phyloP scores from a whole-genome alignment of 257 asterid species.

The Ballota nigra region DNA sequence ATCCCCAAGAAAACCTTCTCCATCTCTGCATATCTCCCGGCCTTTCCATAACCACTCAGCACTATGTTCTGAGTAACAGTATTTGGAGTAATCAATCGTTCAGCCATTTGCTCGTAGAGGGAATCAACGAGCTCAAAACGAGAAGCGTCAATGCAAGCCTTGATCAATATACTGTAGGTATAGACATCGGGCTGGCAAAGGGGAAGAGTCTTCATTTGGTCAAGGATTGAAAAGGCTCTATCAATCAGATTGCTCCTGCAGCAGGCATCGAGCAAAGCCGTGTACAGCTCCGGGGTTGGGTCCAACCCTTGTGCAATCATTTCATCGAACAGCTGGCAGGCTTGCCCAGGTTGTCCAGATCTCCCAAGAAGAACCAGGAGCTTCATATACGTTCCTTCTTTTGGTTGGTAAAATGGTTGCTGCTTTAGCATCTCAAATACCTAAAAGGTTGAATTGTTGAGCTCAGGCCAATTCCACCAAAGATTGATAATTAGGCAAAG shows the following conservation, averaged over 20 bases:
- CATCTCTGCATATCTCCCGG: constrained; percentile 80
- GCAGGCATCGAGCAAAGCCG: constrained; percentile 73
- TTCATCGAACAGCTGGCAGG: constrained; percentile 65
- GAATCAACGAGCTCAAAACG: constrained; percentile 73
- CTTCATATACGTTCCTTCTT: constrained; percentile 90
- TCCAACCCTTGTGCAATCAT: constrained; percentile 76
- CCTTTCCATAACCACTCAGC: constrained; percentile 82
- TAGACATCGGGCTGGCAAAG: constrained; percentile 89
- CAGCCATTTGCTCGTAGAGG: constrained; percentile 66
- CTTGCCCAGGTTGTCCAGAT: constrained; percentile 80
- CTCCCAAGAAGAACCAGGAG: constrained; percentile 87
- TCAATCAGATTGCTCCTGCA: constrained; percentile 71
- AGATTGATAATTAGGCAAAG: too few relatives aligned
- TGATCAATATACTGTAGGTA: constrained; percentile 71
- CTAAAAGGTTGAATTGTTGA: constrained; percentile 25
- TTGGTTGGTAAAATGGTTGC: constrained; percentile 81
- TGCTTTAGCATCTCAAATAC: constrained; percentile 81
- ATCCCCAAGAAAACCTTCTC: constrained; percentile 68
- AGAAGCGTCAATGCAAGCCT: constrained; percentile 70
- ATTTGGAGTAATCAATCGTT: constrained; percentile 64
- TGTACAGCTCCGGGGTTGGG: constrained; percentile 76
- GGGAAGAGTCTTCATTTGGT: constrained; percentile 64
- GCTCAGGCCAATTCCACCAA: too few relatives aligned
- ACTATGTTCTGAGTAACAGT: constrained; percentile 88
- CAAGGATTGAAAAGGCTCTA: constrained; percentile 62